Evolutionary conservation across 768 basidiomycete species (phyloP).

Genomic region (Suillus luteus): DNA sequence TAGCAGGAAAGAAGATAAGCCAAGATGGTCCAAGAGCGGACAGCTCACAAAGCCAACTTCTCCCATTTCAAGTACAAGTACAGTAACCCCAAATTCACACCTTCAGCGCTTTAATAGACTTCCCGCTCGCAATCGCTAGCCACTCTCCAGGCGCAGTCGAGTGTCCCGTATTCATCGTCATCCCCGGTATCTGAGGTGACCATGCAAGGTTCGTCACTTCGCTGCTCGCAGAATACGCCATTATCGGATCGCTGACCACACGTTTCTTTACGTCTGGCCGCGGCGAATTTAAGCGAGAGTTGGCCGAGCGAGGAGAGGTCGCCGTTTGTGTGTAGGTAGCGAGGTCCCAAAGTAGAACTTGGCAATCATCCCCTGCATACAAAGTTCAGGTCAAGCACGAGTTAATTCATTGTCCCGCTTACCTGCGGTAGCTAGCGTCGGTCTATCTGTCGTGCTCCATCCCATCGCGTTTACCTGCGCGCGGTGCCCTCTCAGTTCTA

Average conservation of each 20-base stretch:
- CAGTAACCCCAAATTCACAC: slow-evolving; percentile 45
- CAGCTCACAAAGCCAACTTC: neutral
- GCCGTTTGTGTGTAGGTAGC: slow-evolving; percentile 59
- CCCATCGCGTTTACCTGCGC: slow-evolving; percentile 83
- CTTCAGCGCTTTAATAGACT: slow-evolving; percentile 78
- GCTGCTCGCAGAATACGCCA: slow-evolving; percentile 77
- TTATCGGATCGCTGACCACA: slow-evolving; percentile 71
- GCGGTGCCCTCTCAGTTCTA: slow-evolving; percentile 85
- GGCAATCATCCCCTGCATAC: slow-evolving; percentile 85
- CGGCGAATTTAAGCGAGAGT: slow-evolving; percentile 77
- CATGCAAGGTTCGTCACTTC: slow-evolving; percentile 87
- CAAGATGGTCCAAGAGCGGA: neutral
- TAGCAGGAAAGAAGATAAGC: neutral
- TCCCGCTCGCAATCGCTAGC: slow-evolving; percentile 83
- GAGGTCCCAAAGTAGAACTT: slow-evolving; percentile 93
- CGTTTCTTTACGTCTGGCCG: slow-evolving; percentile 80
- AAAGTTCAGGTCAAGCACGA: slow-evolving; percentile 9
- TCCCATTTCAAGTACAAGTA: neutral
- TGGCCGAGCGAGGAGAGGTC: slow-evolving; percentile 67
- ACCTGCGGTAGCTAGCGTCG: slow-evolving; percentile 88
- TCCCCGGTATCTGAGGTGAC: slow-evolving; percentile 82
- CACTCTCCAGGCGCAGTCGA: slow-evolving; percentile 80
- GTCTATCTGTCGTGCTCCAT: slow-evolving; percentile 86
- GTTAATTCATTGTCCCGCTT: slow-evolving; percentile 25
- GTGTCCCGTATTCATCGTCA: slow-evolving; percentile 74